Base-by-base conservation (phyloP, 768 basidiomycete genomes). In the Pisolithus marmoratus region DNA sequence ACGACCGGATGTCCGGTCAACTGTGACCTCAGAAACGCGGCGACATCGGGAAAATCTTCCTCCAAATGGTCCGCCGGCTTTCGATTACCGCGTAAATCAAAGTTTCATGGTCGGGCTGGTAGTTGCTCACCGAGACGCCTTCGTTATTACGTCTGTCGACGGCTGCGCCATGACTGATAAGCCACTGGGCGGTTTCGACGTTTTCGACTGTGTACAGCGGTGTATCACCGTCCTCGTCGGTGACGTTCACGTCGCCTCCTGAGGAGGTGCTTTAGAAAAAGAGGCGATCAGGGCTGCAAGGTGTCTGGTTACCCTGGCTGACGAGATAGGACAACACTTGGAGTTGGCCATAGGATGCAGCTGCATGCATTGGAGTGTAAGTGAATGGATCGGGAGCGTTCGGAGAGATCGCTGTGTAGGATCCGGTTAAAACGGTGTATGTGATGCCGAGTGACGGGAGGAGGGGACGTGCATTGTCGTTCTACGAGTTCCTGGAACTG, bases 291-390 rank as follows among this genome's bases (percentile, higher is more conserved):
- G 19, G 31, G 53, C 37, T 38, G 27, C 22, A 27, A 14, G 6
- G 8, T 44, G 22, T 41, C 3, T 20, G 51, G 36, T 43, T 49
- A 85, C 89, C 89, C 64, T 74, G 75, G 14, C 82, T 80, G 51
- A 93, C 72, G 51, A 96, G 81, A 70, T 91, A 95, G 14, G 82
- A 76, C 31, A 96, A 72, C 38, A 94, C 66, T 44, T 85, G 70
- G 8, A 87, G 64, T 27, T 93, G 93, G 17, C 83, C 90, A 62
- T 95, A 96, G 1, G 93, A 95, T 1, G 94, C 93, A 14, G 94
- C 93, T 17, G 94, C 94, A 69, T 96, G 93, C 87, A 92, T 90
- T 34, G 90, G 88, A 0, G 90, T 92, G 68, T 92, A 92, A 29
- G 88, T 87, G 72, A 78, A 75, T 7, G 66, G 61, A 62, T 92